These are phyloP conservation scores for Trichoderma semiorbis DNA, from an alignment of 2,329 filamentous ascomycete species.

Conservation along the genomic window DNA sequence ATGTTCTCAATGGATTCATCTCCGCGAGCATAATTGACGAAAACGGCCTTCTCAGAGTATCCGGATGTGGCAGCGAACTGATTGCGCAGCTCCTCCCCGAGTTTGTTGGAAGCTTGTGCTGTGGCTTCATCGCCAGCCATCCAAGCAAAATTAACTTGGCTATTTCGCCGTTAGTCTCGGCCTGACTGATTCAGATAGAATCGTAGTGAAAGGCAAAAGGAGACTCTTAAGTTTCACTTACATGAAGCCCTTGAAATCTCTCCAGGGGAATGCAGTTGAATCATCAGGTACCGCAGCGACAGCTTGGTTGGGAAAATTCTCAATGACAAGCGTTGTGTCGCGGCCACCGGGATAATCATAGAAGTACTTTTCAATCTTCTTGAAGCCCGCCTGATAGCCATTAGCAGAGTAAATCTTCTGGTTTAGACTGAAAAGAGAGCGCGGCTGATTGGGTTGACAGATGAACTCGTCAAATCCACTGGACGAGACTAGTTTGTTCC, in stretches of 20 bases:
- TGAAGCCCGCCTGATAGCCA: background rate
- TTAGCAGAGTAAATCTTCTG: background rate
- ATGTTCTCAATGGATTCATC: conserved; percentile 4
- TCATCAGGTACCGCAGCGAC: background rate
- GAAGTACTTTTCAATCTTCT: background rate
- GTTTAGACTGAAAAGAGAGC: background rate
- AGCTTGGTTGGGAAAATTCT: conserved; percentile 1
- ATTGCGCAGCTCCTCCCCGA: background rate
- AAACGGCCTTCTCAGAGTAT: background rate
- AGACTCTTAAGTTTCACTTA: background rate
- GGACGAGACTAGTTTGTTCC: background rate
- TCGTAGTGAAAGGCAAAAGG: background rate
- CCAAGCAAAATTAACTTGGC: background rate
- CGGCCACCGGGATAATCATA: background rate
- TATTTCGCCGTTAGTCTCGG: background rate
- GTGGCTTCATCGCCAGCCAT: background rate
- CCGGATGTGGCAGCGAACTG: background rate
- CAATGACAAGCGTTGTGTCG: background rate
- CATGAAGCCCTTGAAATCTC: conserved; percentile 5
- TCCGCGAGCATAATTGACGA: conserved; percentile 1
- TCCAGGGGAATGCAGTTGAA: background rate
- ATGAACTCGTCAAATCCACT: background rate
- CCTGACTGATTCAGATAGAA: rapidly evolving
- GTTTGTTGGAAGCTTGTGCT: background rate
- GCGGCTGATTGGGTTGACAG: background rate